These are phyloP conservation scores for Trichoderma guizhouense DNA, from an alignment of 2,329 filamentous ascomycete genomes.

Conservation along the genomic window DNA sequence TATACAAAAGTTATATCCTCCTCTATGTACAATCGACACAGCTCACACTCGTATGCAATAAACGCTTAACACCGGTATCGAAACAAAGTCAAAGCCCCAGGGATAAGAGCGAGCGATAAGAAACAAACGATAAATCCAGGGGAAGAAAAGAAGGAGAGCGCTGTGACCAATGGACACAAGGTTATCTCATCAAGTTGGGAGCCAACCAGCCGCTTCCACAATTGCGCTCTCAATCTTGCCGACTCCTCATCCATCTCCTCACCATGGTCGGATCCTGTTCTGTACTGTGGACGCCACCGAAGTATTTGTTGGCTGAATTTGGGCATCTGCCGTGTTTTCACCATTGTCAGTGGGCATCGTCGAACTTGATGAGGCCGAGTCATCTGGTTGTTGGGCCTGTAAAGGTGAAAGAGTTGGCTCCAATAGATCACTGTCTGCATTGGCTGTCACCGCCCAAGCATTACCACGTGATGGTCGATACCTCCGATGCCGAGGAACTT, in stretches of 20 bases:
- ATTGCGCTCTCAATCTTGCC: neutral
- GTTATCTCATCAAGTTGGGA: neutral
- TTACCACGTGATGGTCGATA: neutral
- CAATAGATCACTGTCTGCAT: neutral
- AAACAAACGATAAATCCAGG: neutral
- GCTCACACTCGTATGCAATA: neutral
- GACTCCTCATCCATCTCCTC: neutral
- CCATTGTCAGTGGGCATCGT: neutral
- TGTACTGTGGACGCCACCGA: neutral
- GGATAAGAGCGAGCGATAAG: neutral
- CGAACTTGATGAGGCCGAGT: neutral
- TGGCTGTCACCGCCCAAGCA: neutral
- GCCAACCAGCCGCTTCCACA: neutral
- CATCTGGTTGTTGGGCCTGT: neutral
- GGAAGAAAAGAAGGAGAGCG: neutral
- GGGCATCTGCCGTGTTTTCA: neutral
- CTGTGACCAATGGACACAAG: neutral
- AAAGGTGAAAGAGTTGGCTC: neutral
- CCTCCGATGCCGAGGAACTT: neutral
- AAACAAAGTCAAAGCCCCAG: neutral
- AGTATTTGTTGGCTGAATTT: neutral
- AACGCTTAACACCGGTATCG: neutral
- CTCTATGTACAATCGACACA: neutral
- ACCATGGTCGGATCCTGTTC: conserved; percentile 16
- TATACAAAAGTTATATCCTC: neutral